phyloP scores from a whole-genome alignment of 192 early-diverging fungal genomes.

The Podila verticillata region DNA sequence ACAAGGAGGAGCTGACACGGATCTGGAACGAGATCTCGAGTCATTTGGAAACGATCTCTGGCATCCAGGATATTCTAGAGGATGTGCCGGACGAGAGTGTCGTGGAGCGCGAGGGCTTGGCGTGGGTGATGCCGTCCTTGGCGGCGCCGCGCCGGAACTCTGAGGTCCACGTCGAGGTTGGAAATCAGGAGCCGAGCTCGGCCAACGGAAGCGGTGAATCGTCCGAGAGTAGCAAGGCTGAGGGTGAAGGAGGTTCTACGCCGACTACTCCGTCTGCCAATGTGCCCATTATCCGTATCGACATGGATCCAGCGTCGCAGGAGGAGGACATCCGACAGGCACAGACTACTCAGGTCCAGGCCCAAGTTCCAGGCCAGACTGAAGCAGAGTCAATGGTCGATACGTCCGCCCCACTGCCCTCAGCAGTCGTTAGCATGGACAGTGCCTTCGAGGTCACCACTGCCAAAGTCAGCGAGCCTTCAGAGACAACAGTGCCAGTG shows the following conservation, averaged over 20 bases:
- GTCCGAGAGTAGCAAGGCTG: not conserved
- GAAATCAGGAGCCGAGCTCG: not conserved
- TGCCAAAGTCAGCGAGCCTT: no score
- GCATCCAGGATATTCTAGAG: conserved; percentile 48
- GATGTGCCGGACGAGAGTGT: conserved; percentile 47
- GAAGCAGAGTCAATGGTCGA: not conserved
- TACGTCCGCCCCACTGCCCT: not conserved
- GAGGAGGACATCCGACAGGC: conserved; percentile 12
- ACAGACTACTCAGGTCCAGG: not conserved
- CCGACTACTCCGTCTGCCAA: not conserved
- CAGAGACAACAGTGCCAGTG: no score
- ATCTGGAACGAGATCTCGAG: conserved; percentile 70
- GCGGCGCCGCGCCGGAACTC: conserved; percentile 40
- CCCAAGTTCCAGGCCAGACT: not conserved
- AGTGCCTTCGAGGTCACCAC: not conserved
- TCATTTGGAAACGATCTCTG: conserved; percentile 37
- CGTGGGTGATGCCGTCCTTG: conserved; percentile 30
- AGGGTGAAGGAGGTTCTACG: not conserved
- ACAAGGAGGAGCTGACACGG: conserved; percentile 64
- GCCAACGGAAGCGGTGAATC: not conserved
- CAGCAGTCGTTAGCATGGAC: not conserved
- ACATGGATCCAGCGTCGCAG: conserved; percentile 28
- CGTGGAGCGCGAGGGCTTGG: conserved; percentile 25
- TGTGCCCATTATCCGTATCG: conserved; percentile 47
- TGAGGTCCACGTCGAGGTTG: conserved; percentile 9